Evolutionary conservation across 2,329 filamentous ascomycete species (phyloP), one percentile per base, ranked within the genome.

Genomic region (Colletotrichum tanaceti): DNA sequence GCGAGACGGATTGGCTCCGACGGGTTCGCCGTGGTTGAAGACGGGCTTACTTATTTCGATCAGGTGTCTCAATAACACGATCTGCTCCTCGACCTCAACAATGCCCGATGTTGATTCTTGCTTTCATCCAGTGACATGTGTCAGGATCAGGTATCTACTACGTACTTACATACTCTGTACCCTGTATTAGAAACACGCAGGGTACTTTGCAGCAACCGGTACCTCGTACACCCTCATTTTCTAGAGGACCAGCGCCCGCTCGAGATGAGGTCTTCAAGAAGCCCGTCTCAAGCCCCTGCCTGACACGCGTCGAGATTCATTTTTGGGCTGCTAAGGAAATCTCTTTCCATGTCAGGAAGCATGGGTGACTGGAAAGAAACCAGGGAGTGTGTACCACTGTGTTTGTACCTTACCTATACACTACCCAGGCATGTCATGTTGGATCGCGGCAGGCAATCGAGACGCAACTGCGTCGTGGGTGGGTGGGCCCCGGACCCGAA

Each of bases 311-410:
- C 46, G 46, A 53, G 39, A 14, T 43, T 28, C 24, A 28, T 55
- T 16, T 16, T 47, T 50, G 53, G 47, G 16, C 53, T 35, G 35
- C n/a, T 13, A 13, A 24, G 65, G 16, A 54, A 66, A 61, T 69
- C 66, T 57, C 55, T 69, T 69, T 52, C 62, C 55, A 14, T n/a
- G 57, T 52, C 50, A 46, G 63, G 63, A 22, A 38, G 38, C n/a
- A 14, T 44, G 35, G 20, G 55, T 61, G 55, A 39, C 55, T 50
- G 35, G 50, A 13, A 53, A 52, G 61, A 69, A 69, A 69, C 62
- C 39, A 66, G 62, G 43, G 57, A 61, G 20, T 6, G 24, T 57
- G 44, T 32, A 32, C 28, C 28, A 9, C 28, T 32, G 28, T 32
- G 28, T 32, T 7, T 7, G 28, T 32, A 32, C 28, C 28, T 4